A percentile compares a stretch with the other conserved stretches of the same genome.
phyloP scores from a whole-genome alignment of 73 alveolate species.

The Symbiodinium pilosum region DNA sequence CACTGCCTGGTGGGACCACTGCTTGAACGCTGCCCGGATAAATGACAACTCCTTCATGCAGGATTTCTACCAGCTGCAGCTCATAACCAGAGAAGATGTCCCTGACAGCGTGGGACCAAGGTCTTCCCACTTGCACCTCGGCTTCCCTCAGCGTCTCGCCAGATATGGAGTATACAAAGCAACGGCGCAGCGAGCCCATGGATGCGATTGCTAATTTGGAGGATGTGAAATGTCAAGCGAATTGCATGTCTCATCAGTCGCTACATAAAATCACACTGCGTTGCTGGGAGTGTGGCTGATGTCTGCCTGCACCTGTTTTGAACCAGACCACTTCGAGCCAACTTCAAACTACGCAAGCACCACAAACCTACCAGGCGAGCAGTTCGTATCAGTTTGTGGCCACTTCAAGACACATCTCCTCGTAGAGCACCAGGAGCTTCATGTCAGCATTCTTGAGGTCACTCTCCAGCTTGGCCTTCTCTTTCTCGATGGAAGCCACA shows the following conservation, averaged over 20 bases:
- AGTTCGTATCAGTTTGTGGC: too few relatives aligned
- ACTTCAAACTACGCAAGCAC: too few relatives aligned
- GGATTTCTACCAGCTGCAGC: not conserved
- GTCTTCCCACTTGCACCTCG: not conserved
- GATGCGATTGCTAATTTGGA: too few relatives aligned
- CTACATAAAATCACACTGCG: too few relatives aligned
- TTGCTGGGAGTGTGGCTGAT: too few relatives aligned
- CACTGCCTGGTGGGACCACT: too few relatives aligned
- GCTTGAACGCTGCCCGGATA: not conserved
- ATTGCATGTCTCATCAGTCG: too few relatives aligned
- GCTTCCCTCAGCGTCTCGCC: not conserved
- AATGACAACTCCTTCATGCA: not conserved
- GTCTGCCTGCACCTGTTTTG: too few relatives aligned
- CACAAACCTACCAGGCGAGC: too few relatives aligned
- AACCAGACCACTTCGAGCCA: too few relatives aligned
- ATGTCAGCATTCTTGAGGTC: conserved; percentile 97
- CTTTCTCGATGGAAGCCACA: conserved; percentile 71
- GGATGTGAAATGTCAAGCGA: too few relatives aligned
- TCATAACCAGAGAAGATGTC: not conserved
- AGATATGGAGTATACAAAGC: not conserved
- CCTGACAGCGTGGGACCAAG: not conserved
- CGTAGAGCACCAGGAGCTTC: conserved; percentile 96
- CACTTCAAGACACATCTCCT: conserved; percentile 10
- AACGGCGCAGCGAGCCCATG: not conserved
- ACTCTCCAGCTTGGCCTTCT: conserved; percentile 96